Evolutionary conservation across 1,284 basidiomycete genomes (phyloP), one percentile per base, ranked within the genome.

Genomic region (Ustilago xerochloae): DNA sequence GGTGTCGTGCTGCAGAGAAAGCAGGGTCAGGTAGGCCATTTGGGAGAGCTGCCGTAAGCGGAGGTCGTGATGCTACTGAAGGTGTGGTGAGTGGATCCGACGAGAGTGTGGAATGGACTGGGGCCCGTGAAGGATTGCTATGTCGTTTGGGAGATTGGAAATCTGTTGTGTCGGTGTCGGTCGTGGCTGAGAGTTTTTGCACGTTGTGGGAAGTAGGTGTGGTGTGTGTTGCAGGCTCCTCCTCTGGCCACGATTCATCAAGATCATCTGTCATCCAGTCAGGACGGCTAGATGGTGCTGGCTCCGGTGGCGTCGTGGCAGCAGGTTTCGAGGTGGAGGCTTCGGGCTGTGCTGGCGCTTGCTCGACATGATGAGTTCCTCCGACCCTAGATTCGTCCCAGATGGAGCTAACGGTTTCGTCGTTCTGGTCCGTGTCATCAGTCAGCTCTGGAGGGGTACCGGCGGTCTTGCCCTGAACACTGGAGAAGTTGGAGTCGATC

Each of bases 191-290:
- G n/a, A n/a, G n/a, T n/a, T n/a, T n/a, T n/a, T 13, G 16, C 6
- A 15, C 22, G 6, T 52, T 56, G 20, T 8, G 30, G 16, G 35
- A 30, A 9, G 52, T 47, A 5, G 54, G 47, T 39, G 58, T 33
- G 3, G 56, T 10, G 4, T 45, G 41, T 18, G 13, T 32, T 3
- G 49, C 54, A 10, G 39, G 33, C 7, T 60, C 57, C 3, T 68
- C 55, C 9, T 75, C 67, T 18, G 66, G 63, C 72, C 72, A 75
- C 8, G 72, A 70, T 30, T 75, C 72, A 48, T 75, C 72, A n/a
- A 75, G 57, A 29, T 70, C 72, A 18, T 75, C 72, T 2, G 72
- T 75, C 72, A 75, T 75, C 72, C 72, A 75, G 26, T 66, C 66
- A 16, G 72, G 72, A 6, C 45, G 39, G 36, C 22, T 35, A 10